Percentiles rank a stretch among this genome's conserved stretches.
These are phyloP conservation scores for Magnusiomyces tetraspermus DNA, from an alignment of 1,139 yeast species.

Conservation along the genomic window DNA sequence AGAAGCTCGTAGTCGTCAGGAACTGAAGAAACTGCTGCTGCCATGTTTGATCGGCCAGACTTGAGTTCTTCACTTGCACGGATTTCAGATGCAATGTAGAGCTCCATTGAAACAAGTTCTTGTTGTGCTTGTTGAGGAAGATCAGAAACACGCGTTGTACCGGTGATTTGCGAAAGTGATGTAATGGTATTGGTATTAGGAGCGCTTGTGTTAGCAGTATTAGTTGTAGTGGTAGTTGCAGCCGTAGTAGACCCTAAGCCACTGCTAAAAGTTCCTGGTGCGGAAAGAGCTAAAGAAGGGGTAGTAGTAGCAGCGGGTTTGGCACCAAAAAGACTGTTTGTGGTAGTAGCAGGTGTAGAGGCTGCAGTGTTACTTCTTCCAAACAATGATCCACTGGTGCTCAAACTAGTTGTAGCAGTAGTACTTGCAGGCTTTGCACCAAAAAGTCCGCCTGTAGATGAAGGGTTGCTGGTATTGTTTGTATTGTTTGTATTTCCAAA, in stretches of 20 bases:
- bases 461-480: constrained; percentile 12
- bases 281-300: too few relatives aligned
- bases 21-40: constrained; percentile 62
- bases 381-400: constrained; percentile 19
- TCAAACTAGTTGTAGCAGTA: constrained; percentile 14
- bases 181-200: constrained; percentile 15
- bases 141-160: constrained; percentile 82
- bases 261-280: constrained; percentile 21
- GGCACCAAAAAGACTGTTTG: constrained; percentile 1
- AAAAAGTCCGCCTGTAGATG: too few relatives aligned
- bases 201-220: constrained; percentile 5
- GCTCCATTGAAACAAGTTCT: constrained; percentile 73
- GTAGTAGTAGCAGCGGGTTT: constrained; percentile 21
- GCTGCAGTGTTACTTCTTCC: constrained; percentile 12
- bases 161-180: constrained; percentile 46
- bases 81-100: constrained; percentile 75
- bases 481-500: constrained; percentile 19
- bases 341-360: constrained; percentile 4
- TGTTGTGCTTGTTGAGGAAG: constrained; percentile 66
- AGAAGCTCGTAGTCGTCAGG: constrained; percentile 78
- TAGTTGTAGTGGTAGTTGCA: constrained; percentile 6
- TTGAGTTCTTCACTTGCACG: constrained; percentile 71
- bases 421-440: too few relatives aligned
- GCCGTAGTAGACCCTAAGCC: constrained; percentile 17
- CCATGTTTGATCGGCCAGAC: constrained; percentile 54